Base-by-base conservation (phyloP, 345 rosid genomes). In the Firmiana major region DNA sequence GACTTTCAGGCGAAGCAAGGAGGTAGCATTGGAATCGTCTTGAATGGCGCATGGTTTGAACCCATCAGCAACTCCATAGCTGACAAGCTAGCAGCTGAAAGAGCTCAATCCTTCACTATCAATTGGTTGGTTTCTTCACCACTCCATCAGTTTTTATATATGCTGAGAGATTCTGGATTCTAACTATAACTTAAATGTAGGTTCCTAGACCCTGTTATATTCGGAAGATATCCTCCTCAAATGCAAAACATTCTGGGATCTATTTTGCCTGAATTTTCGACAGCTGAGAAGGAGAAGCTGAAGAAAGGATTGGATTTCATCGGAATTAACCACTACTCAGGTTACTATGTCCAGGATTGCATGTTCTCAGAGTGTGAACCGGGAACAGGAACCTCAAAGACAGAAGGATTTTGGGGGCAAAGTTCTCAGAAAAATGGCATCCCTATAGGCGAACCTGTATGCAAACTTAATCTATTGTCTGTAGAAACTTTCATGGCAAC, bases 151-250 rank as follows among this genome's bases (percentile, higher is more conserved):
- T 31, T 31, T n/a, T n/a, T n/a, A n/a, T n/a, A n/a, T n/a, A n/a
- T n/a, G n/a, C 34, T 31, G 34, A 31, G 34, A 31, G 34, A 31
- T 31, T 0, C 34, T 31, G 34, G 34, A 31, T 31, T 31, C 34
- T 31, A 31, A 67, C 13, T 12, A 4, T 31, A 43, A 71, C 49
- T 22, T 79, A 6, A 21, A 22, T 38, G 58, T 79, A 91, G 97
- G 94, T 90, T 90, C 78, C 78, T 90, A 79, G 90, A 92, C 67
- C 92, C 93, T 11, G 76, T 90, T 71, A 79, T 87, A 73, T 69
- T 78, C 12, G 89, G 97, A 68, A 84, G 75, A 77, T 92, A 89
- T 79, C 94, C 97, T 15, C 34, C 16, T 59, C 87, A 85, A 63
- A 88, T 92, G 94, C 75, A 60, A 17, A 72, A 79, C 34, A 84